A percentile compares a stretch with the other conserved stretches of the same genome.
Evolutionary conservation across 768 basidiomycete species (phyloP).

Genomic region (Hygrophorus russula): DNA sequence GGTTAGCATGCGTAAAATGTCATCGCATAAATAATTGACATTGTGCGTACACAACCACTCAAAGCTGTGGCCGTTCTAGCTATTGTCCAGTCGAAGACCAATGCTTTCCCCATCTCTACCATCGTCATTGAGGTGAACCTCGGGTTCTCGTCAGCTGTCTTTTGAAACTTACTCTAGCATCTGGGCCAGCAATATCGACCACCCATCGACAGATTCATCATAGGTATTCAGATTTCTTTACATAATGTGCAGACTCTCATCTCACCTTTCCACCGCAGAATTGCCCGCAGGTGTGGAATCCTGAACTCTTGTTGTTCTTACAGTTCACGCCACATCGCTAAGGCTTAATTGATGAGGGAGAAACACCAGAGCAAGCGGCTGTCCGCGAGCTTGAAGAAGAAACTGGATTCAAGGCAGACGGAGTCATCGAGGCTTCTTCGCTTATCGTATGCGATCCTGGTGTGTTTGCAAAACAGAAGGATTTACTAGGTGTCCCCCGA

Average conservation of each 20-base stretch:
- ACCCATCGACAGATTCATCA: conserved; percentile 63
- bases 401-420: conserved; percentile 64
- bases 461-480: conserved; percentile 16
- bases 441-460: conserved; percentile 64
- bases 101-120: conserved; percentile 64
- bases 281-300: conserved; percentile 23
- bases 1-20: conserved; percentile 29
- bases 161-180: too few relatives aligned
- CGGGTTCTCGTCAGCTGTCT: too few relatives aligned
- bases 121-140: conserved; percentile 54
- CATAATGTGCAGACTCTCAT: not conserved
- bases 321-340: not conserved
- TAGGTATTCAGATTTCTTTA: conserved; percentile 36
- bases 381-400: conserved; percentile 89
- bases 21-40: not conserved
- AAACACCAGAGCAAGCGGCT: conserved; percentile 71
- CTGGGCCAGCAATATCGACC: conserved; percentile 83
- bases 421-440: conserved; percentile 52
- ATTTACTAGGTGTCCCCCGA: not conserved
- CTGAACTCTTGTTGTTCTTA: not conserved
- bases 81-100: conserved; percentile 63
- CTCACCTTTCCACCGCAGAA: conserved; percentile 14
- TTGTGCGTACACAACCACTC: not conserved
- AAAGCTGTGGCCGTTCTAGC: conserved; percentile 80
- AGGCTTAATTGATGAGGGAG: conserved; percentile 81